Evolutionary conservation across 495 filamentous ascomycete species (phyloP), one percentile per base, ranked within the genome.

Genomic region (Xylaria flabelliformis): DNA sequence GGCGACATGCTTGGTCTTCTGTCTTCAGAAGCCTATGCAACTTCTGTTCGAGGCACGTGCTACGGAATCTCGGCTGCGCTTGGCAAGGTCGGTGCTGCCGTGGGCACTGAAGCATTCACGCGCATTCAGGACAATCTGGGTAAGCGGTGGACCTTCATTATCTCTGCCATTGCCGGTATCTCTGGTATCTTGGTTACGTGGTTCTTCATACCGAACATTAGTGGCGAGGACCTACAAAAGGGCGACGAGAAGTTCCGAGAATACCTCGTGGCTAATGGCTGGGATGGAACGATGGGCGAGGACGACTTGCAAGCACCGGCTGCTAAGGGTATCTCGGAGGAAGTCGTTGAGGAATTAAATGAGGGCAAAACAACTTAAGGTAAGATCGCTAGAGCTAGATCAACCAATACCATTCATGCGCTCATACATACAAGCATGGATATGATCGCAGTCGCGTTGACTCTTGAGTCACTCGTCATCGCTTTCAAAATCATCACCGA

Each of bases 1-100:
- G 86, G 86, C 9, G 83, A 86, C 58, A 86, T 85, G 83, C 77
- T 87, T 17, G 85, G 85, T 5, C 74, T 88, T 4, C 63, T 86
- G 0, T 86, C 85, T 0, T 86, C 84, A 0, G 86, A 88, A 64
- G 79, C 80, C 9, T 88, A 86, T 64, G 82, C 85, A 0, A 88
- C 86, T 5, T 80, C 82, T 24, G 84, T 88, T 5, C 80, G 86
- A 6, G 86, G 86, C 0, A 86, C 83, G 0, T 86, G 83, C 73
- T 86, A 86, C 58, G 86, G 86, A 10, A 64, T 88, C 6, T 85
- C 85, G 1, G 86, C 86, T n/a, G 86, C 86, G 2, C 50, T 88
- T 58, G 86, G 85, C 5, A 87, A 88, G 71, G 78, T 84, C 0
- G 86, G 86, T 15, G 86, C 83, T 9, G 85, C 86, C 0, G 74